Evolutionary conservation across 2,329 filamentous ascomycete species (phyloP).

Genomic region (Sphaerulina populicola): DNA sequence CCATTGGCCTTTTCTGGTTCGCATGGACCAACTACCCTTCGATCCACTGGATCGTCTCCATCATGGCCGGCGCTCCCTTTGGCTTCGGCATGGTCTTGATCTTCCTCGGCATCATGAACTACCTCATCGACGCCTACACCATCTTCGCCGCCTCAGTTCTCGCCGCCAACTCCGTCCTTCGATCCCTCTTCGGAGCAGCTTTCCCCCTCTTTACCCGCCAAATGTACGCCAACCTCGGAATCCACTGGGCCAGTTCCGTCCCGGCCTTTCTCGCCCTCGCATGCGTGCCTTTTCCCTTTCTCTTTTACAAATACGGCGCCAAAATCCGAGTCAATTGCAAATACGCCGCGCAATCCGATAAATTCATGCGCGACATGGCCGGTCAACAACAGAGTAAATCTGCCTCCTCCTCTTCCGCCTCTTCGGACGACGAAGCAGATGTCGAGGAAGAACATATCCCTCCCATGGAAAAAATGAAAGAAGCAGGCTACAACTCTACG

Average conservation of each 20-base stretch:
- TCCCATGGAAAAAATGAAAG: no score
- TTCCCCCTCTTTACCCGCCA: conserved; percentile 73
- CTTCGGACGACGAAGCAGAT: conserved; percentile 11
- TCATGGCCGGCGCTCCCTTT: conserved; percentile 46
- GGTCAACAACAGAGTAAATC: conserved; percentile 12
- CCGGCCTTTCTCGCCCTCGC: conserved; percentile 65
- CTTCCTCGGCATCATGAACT: conserved; percentile 58
- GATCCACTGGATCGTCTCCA: conserved; percentile 50
- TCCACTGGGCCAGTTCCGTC: conserved; percentile 61
- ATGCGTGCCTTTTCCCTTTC: conserved; percentile 65
- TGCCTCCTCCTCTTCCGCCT: not conserved
- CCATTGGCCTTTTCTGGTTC: conserved; percentile 43
- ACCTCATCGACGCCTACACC: conserved; percentile 55
- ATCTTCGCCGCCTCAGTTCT: conserved; percentile 64
- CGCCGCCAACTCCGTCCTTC: conserved; percentile 70
- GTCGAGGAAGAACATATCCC: conserved; percentile 3
- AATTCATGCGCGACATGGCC: conserved; percentile 47
- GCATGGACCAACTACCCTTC: conserved; percentile 55
- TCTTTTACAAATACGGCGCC: conserved; percentile 63
- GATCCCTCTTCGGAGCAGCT: conserved; percentile 66
- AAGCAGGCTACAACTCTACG: not conserved
- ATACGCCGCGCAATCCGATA: conserved; percentile 59
- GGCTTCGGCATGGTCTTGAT: conserved; percentile 56
- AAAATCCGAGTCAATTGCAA: conserved; percentile 59
- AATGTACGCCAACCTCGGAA: conserved; percentile 48